Conservation (phyloP, 1,284 basidiomycete species). For the Irpex sp. region DNA sequence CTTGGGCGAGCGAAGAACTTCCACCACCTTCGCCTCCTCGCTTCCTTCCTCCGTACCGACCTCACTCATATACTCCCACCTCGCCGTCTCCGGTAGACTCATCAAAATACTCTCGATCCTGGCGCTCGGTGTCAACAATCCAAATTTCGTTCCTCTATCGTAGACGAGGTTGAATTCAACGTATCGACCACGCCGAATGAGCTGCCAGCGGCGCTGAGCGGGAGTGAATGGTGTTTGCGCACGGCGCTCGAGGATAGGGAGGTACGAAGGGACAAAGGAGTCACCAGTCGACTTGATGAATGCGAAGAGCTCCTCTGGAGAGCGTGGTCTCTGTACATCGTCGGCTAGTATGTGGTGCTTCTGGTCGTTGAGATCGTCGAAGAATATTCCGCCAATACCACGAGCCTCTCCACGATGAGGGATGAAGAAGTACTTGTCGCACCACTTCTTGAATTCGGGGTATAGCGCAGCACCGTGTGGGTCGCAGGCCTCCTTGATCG, state of each 20-base stretch:
- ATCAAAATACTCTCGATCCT: constrained; percentile 92
- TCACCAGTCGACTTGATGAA: constrained; percentile 72
- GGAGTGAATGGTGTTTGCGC: constrained; percentile 56
- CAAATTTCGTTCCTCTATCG: constrained; percentile 86
- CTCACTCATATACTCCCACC: constrained; percentile 93
- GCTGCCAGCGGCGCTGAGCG: constrained; percentile 81
- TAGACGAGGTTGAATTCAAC: constrained; percentile 95
- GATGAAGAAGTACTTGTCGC: constrained; percentile 96
- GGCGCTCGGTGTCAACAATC: constrained; percentile 86
- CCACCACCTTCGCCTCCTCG: constrained; percentile 68
- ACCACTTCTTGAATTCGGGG: constrained; percentile 90
- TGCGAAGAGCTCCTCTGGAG: constrained; percentile 68
- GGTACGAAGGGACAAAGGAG: constrained; percentile 84
- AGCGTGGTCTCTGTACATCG: constrained; percentile 48
- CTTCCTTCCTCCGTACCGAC: constrained; percentile 66
- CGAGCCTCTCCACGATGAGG: constrained; percentile 89
- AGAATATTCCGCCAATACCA: constrained; percentile 95
- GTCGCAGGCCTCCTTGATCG: constrained; percentile 78
- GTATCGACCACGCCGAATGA: constrained; percentile 84
- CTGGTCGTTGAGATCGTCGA: constrained; percentile 80
- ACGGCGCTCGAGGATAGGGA: constrained; percentile 75
- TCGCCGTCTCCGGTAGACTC: constrained; percentile 85
- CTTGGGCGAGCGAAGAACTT: constrained; percentile 65
- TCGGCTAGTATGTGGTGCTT: constrained; percentile 52
- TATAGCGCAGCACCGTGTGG: constrained; percentile 71